Conservation (phyloP, 1,139 yeast genomes). For the Candida tetrigidarum region DNA sequence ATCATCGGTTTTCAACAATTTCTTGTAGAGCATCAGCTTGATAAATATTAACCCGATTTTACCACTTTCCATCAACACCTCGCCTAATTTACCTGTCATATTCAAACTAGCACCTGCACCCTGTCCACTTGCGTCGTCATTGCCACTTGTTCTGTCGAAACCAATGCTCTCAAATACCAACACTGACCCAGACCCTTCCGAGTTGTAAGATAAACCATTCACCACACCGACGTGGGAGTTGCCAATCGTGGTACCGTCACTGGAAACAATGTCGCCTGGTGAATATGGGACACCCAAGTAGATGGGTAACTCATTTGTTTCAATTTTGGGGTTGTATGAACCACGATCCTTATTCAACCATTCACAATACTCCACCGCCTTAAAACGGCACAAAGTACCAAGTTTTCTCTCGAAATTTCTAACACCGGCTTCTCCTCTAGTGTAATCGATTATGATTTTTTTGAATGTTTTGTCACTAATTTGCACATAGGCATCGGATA, state of each 20-base stretch:
- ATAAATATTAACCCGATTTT: conserved; percentile 79
- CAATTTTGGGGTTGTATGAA: conserved; percentile 42
- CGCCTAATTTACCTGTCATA: conserved; percentile 85
- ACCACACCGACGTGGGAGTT: conserved; percentile 67
- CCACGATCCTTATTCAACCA: conserved; percentile 23
- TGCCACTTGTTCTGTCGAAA: conserved; percentile 48
- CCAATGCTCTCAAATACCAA: conserved; percentile 81
- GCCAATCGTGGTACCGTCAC: conserved; percentile 29
- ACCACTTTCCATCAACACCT: conserved; percentile 81
- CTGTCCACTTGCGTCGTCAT: conserved; percentile 27
- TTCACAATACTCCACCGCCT: conserved; percentile 77
- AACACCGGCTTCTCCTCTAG: conserved; percentile 83
- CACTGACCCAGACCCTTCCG: conserved; percentile 87
- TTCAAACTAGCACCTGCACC: conserved; percentile 44
- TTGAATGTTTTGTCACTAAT: conserved; percentile 58
- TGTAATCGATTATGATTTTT: conserved; percentile 68
- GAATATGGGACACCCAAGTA: conserved; percentile 57
- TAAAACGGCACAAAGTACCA: conserved; percentile 76
- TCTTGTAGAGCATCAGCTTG: conserved; percentile 55
- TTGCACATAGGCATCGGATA: conserved; percentile 33
- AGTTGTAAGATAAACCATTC: conserved; percentile 88
- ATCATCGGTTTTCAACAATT: conserved; percentile 27
- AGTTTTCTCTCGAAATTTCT: conserved; percentile 74
- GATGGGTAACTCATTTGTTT: conserved; percentile 47
- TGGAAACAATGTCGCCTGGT: conserved; percentile 22